Conservation (phyloP, 1,284 basidiomycete genomes). For the Ganoderma meredithae region DNA sequence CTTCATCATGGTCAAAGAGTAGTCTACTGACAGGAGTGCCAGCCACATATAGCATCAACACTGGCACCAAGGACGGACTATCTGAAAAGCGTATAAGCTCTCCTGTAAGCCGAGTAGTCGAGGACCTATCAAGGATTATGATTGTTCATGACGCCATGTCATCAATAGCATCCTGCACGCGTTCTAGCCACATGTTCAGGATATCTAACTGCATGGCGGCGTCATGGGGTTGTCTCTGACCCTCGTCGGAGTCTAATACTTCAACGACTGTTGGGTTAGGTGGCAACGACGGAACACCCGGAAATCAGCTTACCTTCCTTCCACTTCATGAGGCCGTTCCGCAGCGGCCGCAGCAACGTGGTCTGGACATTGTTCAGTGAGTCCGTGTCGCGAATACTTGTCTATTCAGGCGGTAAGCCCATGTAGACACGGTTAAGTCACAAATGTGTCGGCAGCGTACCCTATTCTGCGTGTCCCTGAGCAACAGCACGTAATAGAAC, state of each 20-base stretch:
- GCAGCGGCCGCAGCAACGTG: conserved; percentile 42
- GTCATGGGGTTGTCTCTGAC: conserved; percentile 16
- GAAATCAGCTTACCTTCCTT: conserved; percentile 29
- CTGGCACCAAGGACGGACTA: neutral
- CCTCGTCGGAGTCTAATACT: conserved; percentile 8
- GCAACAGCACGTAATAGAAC: conserved; percentile 59
- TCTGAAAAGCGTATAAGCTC: neutral
- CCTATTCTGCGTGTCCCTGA: conserved; percentile 54
- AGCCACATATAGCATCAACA: neutral
- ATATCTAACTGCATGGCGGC: conserved; percentile 49
- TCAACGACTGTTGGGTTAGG: neutral
- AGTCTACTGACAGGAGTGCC: neutral
- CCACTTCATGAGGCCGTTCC: conserved; percentile 39
- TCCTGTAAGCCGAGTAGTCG: neutral
- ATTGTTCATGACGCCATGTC: neutral
- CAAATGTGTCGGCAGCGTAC: conserved; percentile 40
- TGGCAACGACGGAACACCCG: neutral
- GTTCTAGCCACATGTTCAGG: conserved; percentile 52
- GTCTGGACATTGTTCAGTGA: conserved; percentile 39
- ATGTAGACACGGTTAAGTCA: neutral
- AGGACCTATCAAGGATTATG: neutral
- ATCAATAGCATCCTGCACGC: conserved; percentile 38
- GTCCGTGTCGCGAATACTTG: conserved; percentile 56
- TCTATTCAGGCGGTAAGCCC: conserved; percentile 44
- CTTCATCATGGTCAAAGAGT: neutral